phyloP scores from a whole-genome alignment of 805 yeast species.

The Debaryomyces castellii region DNA sequence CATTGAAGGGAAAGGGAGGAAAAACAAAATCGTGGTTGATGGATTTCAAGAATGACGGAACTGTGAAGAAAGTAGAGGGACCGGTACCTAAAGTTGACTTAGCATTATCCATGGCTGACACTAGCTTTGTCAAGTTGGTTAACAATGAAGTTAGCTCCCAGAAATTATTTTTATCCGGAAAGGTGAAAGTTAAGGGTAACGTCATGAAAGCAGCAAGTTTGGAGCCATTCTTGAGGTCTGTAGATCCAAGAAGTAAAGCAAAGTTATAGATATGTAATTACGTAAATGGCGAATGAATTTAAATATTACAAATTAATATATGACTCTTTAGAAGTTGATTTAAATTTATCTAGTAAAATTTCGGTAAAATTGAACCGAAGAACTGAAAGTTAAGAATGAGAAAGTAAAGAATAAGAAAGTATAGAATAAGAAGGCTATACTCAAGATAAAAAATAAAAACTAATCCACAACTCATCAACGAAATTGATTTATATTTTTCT shows the following conservation, averaged over 20 bases:
- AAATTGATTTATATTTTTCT: too few species aligned
- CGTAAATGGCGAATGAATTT: too few species aligned
- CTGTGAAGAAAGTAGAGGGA: constrained; percentile 35
- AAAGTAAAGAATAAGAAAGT: too few species aligned
- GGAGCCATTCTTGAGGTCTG: constrained; percentile 56
- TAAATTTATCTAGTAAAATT: too few species aligned
- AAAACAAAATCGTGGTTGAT: constrained; percentile 58
- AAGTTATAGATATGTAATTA: constrained; percentile 9
- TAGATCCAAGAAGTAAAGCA: constrained; percentile 26
- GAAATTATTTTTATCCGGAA: constrained; percentile 72
- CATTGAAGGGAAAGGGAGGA: constrained; percentile 56
- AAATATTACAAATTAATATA: too few species aligned
- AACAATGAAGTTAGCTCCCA: constrained; percentile 77
- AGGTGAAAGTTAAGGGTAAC: constrained; percentile 78
- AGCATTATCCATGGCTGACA: constrained; percentile 55
- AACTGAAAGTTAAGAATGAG: too few species aligned
- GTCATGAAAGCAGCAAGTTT: constrained; percentile 79
- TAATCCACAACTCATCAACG: neutral
- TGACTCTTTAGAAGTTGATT: too few species aligned
- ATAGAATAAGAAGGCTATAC: neutral
- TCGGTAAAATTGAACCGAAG: too few species aligned
- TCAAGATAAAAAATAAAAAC: neutral
- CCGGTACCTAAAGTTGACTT: constrained; percentile 53
- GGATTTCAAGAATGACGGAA: constrained; percentile 59
- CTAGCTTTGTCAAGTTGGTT: constrained; percentile 62